A percentile compares a stretch with the other conserved stretches of the same genome.
Evolutionary conservation across 371 early-diverging fungal genomes (phyloP).

Genomic region (Nematocida minor): DNA sequence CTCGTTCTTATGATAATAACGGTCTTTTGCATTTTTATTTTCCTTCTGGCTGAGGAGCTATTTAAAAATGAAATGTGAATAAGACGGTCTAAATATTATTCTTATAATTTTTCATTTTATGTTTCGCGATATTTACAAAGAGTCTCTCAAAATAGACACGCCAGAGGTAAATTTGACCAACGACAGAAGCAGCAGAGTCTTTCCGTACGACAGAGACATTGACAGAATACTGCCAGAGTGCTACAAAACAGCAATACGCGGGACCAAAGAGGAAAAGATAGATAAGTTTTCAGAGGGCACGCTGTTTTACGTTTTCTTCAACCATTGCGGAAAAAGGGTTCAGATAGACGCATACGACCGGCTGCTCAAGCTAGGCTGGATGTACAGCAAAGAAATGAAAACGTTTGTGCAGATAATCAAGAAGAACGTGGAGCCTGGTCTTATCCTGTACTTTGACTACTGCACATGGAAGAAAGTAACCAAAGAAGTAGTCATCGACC

Average conservation of each 20-base stretch:
- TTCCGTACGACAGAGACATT: conserved; percentile 27
- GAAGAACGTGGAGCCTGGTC: not conserved
- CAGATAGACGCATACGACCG: conserved; percentile 38
- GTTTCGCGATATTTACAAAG: conserved; percentile 46
- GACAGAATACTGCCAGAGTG: conserved; percentile 46
- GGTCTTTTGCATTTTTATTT: too few relatives aligned
- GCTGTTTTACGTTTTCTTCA: conserved; percentile 48
- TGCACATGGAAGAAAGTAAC: conserved; percentile 52
- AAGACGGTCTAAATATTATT: too few relatives aligned
- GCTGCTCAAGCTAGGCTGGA: conserved; percentile 33
- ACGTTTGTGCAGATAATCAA: conserved; percentile 48
- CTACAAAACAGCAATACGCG: conserved; percentile 28
- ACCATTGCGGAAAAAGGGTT: conserved; percentile 40
- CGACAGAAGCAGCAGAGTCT: conserved; percentile 18
- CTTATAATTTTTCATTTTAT: conserved; percentile 23
- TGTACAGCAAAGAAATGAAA: conserved; percentile 47
- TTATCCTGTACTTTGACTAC: conserved; percentile 49
- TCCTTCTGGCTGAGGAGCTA: too few relatives aligned
- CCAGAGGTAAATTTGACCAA: not conserved
- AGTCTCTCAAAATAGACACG: conserved; percentile 26
- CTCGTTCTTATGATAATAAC: too few relatives aligned
- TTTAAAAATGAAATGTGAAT: too few relatives aligned
- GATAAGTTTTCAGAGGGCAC: conserved; percentile 52
- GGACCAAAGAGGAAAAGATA: conserved; percentile 43
- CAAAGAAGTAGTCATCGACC: conserved; percentile 38